Conservation (phyloP, 2,329 filamentous ascomycete species). For the Claviceps humidiphila region DNA sequence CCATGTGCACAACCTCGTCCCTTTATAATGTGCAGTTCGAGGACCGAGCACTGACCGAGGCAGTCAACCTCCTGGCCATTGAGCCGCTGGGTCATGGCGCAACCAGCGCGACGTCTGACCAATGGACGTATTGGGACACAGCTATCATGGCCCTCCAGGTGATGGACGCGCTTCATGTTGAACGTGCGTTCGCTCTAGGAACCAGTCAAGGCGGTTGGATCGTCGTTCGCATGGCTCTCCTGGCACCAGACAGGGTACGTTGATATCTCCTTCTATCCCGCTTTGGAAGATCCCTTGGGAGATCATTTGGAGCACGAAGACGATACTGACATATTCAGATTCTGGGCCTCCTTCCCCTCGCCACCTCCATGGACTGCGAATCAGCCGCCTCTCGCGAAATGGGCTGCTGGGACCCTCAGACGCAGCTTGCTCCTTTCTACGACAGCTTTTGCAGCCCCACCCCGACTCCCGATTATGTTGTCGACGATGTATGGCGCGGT, state of each 20-base stretch:
- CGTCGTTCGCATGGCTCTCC: constrained; percentile 34
- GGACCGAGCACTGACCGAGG: constrained; percentile 24
- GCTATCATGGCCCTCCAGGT: constrained; percentile 42
- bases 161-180: constrained; percentile 34
- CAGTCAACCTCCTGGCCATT: constrained; percentile 36
- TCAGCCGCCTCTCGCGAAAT: constrained; percentile 29
- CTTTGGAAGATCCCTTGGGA: background rate
- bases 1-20: constrained; percentile 35
- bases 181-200: constrained; percentile 35
- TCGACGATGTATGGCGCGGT: constrained; percentile 31
- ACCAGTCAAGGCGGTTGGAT: constrained; percentile 42
- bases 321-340: constrained; percentile 21
- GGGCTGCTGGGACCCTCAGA: constrained; percentile 36
- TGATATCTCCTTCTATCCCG: background rate
- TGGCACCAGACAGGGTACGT: constrained; percentile 33
- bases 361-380: constrained; percentile 41
- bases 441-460: constrained; percentile 26
- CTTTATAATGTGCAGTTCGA: constrained; percentile 32
- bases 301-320: background rate
- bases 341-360: constrained; percentile 32
- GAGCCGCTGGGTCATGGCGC: constrained; percentile 40
- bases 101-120: constrained; percentile 27
- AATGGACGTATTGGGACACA: constrained; percentile 43
- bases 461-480: constrained; percentile 32
- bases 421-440: constrained; percentile 27